A percentile compares a stretch with the other conserved stretches of the same genome.
Conservation (phyloP, 1,284 basidiomycete genomes). For the Cryptococcus jaspeensis region DNA sequence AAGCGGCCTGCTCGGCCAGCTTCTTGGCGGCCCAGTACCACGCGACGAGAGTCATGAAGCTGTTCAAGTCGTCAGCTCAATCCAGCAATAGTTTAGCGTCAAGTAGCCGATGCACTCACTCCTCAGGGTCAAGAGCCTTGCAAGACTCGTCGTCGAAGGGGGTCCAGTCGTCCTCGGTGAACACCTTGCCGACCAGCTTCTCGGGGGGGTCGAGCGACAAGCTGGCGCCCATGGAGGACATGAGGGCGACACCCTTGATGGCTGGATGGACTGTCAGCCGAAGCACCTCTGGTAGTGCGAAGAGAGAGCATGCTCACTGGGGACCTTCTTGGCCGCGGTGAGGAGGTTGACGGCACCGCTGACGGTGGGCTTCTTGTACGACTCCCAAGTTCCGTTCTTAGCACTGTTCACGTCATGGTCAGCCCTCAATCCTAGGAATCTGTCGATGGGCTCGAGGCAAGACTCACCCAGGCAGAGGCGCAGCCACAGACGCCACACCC, state of each 20-base stretch:
- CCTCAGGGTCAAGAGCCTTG: slow-evolving; percentile 13
- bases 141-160: slow-evolving; percentile 24
- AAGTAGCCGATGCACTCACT: slow-evolving; percentile 1
- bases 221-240: slow-evolving; percentile 52
- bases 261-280: slow-evolving; percentile 14
- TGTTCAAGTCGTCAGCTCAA: neutral
- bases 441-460: neutral
- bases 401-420: neutral
- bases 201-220: slow-evolving; percentile 23
- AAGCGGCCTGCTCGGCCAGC: slow-evolving; percentile 34
- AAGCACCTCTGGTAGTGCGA: neutral
- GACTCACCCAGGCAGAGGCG: slow-evolving; percentile 6
- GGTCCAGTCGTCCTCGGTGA: slow-evolving; percentile 43
- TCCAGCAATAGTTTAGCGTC: no score
- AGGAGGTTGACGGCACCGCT: slow-evolving; percentile 53
- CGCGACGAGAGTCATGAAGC: neutral
- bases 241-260: slow-evolving; percentile 53
- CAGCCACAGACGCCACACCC: slow-evolving; percentile 17
- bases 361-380: slow-evolving; percentile 54
- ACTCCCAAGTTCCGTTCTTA: slow-evolving; percentile 27
- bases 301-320: slow-evolving; percentile 17
- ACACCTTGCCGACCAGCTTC: slow-evolving; percentile 18
- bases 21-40: slow-evolving; percentile 35
- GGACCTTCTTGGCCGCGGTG: slow-evolving; percentile 36
- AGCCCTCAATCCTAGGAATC: neutral